phyloP scores from a whole-genome alignment of 257 asterid species.

The Mitragyna speciosa region DNA sequence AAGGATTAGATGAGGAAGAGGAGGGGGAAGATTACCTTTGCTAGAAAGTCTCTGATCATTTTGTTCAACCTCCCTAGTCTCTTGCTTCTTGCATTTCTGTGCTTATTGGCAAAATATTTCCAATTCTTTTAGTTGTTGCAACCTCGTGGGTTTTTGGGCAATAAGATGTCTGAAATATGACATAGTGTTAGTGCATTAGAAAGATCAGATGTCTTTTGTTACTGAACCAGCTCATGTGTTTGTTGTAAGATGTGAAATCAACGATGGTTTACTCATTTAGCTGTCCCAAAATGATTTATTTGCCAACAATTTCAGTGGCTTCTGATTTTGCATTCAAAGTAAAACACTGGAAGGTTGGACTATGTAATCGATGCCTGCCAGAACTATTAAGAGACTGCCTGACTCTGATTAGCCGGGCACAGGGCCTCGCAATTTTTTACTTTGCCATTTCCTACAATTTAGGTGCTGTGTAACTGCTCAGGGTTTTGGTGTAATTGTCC shows the following conservation, averaged over 20 bases:
- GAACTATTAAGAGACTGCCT: neutral
- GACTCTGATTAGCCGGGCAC: neutral
- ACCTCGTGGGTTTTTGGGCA: neutral
- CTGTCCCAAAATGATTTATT: neutral
- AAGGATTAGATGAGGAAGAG: slow-evolving; percentile 17
- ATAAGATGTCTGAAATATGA: neutral
- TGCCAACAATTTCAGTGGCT: neutral
- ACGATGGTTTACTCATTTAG: neutral
- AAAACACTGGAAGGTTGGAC: neutral
- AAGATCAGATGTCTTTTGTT: neutral
- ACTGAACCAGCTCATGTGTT: neutral
- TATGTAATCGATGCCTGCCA: neutral
- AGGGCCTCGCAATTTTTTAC: no score
- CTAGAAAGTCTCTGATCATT: neutral
- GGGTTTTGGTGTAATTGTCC: no score
- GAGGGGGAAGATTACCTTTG: slow-evolving; percentile 17
- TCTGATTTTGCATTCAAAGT: neutral
- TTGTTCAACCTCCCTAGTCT: neutral
- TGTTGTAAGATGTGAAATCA: neutral
- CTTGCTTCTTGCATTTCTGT: neutral
- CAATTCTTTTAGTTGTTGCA: neutral
- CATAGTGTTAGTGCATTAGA: neutral
- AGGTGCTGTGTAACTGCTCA: no score
- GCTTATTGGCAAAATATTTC: neutral
- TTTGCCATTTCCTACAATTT: no score